phyloP scores from a whole-genome alignment of 2,329 filamentous ascomycete genomes.

The Trichoderma simmonsii region DNA sequence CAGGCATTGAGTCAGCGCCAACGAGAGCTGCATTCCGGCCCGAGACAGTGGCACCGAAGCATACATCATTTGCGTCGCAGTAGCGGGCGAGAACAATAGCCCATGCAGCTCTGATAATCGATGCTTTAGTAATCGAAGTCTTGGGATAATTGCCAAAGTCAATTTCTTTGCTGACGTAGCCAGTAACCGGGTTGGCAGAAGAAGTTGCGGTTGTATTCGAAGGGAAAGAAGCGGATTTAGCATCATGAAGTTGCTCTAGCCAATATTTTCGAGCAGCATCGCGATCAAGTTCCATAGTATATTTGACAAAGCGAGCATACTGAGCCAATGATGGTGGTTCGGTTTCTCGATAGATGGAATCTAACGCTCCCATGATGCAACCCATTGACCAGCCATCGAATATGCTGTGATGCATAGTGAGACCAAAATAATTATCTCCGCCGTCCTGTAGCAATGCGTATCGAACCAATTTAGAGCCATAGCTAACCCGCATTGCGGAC shows the following conservation, averaged over 20 bases:
- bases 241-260: background rate
- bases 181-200: background rate
- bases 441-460: background rate
- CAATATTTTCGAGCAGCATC: background rate
- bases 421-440: background rate
- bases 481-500: background rate
- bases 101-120: conserved; percentile 24
- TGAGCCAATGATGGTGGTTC: conserved; percentile 17
- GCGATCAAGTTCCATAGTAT: background rate
- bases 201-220: background rate
- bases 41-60: conserved; percentile 24
- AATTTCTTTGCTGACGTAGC: background rate
- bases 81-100: conserved; percentile 21
- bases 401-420: conserved; percentile 6
- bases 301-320: conserved; percentile 9
- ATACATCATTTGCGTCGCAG: conserved; percentile 16
- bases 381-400: conserved; percentile 17
- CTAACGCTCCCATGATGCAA: background rate
- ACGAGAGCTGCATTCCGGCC: conserved; percentile 13
- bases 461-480: background rate
- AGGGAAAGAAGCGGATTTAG: background rate
- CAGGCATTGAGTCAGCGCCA: conserved; percentile 4
- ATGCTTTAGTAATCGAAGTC: conserved; percentile 18
- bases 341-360: background rate
- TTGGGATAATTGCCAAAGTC: background rate